Conservation (phyloP, 768 basidiomycete genomes). For the Psilocybe tampanensis region DNA sequence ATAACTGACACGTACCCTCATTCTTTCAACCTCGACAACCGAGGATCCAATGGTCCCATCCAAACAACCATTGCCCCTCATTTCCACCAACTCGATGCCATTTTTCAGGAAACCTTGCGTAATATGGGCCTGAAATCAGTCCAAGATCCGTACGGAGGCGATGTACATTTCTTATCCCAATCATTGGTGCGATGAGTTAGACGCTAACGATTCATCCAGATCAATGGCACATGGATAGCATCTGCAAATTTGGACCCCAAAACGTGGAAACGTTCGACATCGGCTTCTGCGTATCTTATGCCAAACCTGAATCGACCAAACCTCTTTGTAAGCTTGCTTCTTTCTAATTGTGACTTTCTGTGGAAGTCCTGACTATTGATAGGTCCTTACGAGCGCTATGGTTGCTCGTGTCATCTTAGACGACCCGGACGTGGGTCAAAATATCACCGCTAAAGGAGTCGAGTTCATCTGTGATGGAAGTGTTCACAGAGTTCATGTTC, state of each 20-base stretch:
- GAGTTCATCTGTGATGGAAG: constrained; percentile 33
- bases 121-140: constrained; percentile 25
- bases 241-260: constrained; percentile 61
- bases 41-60: constrained; percentile 30
- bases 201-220: constrained; percentile 15
- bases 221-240: constrained; percentile 31
- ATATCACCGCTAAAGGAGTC: constrained; percentile 28
- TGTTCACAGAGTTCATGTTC: not conserved
- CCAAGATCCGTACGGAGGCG: constrained; percentile 32
- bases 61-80: constrained; percentile 29
- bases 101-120: constrained; percentile 25
- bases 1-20: constrained; percentile 26
- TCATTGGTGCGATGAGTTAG: not conserved
- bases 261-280: constrained; percentile 50
- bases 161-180: constrained; percentile 18
- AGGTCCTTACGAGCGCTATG: constrained; percentile 25
- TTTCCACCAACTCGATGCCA: constrained; percentile 25
- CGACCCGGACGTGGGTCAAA: not conserved
- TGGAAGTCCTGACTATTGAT: not conserved
- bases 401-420: constrained; percentile 12
- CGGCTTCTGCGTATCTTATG: constrained; percentile 22
- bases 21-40: constrained; percentile 23
- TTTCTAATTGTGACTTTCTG: not conserved
- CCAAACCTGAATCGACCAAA: constrained; percentile 57
- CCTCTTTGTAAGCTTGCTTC: constrained; percentile 40